Conservation (phyloP, 768 basidiomycete species). For the Naganishia vishniacii region DNA sequence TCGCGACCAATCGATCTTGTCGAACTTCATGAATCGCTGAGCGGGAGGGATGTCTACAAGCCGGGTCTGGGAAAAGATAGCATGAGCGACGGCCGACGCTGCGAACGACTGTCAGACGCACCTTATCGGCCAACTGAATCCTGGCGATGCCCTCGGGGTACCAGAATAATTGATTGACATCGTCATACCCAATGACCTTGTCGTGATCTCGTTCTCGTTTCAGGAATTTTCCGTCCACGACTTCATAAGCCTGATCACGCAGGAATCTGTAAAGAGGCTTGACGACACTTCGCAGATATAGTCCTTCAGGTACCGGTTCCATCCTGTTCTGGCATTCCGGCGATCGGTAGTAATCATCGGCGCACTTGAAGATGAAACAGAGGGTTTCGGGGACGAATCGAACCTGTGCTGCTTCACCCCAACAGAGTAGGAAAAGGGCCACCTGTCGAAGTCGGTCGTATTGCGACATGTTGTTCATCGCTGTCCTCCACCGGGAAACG, state of each 20-base stretch:
- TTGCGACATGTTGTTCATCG: slow-evolving; percentile 98
- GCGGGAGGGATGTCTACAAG: slow-evolving; percentile 85
- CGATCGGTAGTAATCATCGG: slow-evolving; percentile 97
- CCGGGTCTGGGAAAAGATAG: slow-evolving; percentile 57
- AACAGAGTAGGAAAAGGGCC: slow-evolving; percentile 87
- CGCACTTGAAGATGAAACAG: slow-evolving; percentile 99
- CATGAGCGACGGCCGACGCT: not conserved
- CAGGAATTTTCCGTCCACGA: slow-evolving; percentile 89
- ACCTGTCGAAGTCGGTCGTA: slow-evolving; percentile 96
- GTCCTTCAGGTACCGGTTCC: slow-evolving; percentile 87
- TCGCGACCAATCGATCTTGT: slow-evolving; percentile 90
- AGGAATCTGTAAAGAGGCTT: slow-evolving; percentile 95
- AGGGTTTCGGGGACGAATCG: slow-evolving; percentile 93
- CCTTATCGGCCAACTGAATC: slow-evolving; percentile 83
- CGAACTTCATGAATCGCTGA: slow-evolving; percentile 93
- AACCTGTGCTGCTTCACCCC: slow-evolving; percentile 98
- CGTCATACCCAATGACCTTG: slow-evolving; percentile 94
- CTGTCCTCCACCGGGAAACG: slow-evolving; percentile 86
- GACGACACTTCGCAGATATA: slow-evolving; percentile 84
- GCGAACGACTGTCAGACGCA: slow-evolving; percentile 42
- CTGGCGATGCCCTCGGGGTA: slow-evolving; percentile 96
- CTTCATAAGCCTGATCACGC: slow-evolving; percentile 95
- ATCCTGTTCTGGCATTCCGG: slow-evolving; percentile 92
- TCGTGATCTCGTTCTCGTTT: slow-evolving; percentile 88
- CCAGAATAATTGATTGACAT: slow-evolving; percentile 99